These are phyloP conservation scores for Serendipita sp. DNA, from an alignment of 768 basidiomycete genomes.

Conservation along the genomic window DNA sequence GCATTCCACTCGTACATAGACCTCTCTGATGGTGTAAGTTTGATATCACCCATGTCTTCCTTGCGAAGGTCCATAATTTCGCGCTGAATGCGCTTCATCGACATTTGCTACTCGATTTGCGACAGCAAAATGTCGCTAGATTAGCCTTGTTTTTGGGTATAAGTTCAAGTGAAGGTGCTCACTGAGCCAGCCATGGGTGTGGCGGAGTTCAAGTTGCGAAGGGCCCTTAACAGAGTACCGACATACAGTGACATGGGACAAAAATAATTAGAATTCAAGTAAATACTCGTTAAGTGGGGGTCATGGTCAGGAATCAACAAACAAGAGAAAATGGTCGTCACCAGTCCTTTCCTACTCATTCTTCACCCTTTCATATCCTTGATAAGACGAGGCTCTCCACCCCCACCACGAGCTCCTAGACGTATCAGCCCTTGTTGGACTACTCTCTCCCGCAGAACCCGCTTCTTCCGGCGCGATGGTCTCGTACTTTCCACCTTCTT, in stretches of 20 bases:
- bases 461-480: slow-evolving; percentile 11
- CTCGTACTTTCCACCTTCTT: slow-evolving; percentile 26
- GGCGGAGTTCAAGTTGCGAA: not conserved
- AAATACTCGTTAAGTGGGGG: not conserved
- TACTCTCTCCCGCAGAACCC: slow-evolving; percentile 8
- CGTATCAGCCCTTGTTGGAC: slow-evolving; percentile 17
- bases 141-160: not conserved
- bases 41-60: slow-evolving; percentile 64
- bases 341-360: slow-evolving; percentile 22
- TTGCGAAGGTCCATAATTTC: slow-evolving; percentile 69
- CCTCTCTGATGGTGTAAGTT: slow-evolving; percentile 45
- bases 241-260: not conserved
- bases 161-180: not conserved
- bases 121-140: not conserved
- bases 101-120: slow-evolving; percentile 26
- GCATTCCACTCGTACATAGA: slow-evolving; percentile 58
- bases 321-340: too few relatives aligned
- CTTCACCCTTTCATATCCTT: slow-evolving; percentile 37
- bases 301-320: slow-evolving; percentile 9
- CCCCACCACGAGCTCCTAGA: slow-evolving; percentile 38
- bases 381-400: slow-evolving; percentile 17
- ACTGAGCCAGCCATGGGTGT: not conserved
- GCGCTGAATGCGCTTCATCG: slow-evolving; percentile 68
- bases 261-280: not conserved
- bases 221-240: not conserved